Evolutionary conservation across 2,329 filamentous ascomycete genomes (phyloP).

Genomic region (Arthrinium phaeospermum): DNA sequence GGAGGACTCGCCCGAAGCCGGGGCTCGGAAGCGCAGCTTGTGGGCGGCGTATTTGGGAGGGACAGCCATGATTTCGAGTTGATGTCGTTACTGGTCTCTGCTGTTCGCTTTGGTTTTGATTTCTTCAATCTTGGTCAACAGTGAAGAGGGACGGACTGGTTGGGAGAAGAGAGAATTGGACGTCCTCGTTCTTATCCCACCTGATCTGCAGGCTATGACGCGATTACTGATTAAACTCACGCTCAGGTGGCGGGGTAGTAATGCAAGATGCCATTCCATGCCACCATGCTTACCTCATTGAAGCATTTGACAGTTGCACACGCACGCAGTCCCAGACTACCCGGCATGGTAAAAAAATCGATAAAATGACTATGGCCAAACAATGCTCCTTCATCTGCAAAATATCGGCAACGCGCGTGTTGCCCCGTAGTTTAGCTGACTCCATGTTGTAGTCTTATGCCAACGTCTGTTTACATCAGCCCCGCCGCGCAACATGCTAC

Average conservation of each 20-base stretch:
- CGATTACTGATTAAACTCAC: not conserved
- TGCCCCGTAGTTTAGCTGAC: not conserved
- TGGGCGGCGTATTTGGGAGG: slow-evolving; percentile 79
- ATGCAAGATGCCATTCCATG: not conserved
- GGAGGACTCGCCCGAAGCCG: slow-evolving; percentile 38
- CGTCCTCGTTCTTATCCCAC: not conserved
- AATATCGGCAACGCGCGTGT: not conserved
- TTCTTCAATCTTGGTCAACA: not conserved
- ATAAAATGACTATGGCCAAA: not conserved
- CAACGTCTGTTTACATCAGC: not conserved
- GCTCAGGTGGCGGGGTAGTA: slow-evolving; percentile 3
- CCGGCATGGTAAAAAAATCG: no score
- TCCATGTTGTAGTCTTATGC: not conserved
- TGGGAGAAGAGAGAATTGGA: not conserved
- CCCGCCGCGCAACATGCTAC: not conserved
- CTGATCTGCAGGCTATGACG: slow-evolving; percentile 2
- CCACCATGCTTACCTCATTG: not conserved
- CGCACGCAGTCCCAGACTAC: no score
- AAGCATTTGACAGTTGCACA: not conserved
- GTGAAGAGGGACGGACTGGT: no score
- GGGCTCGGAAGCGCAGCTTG: slow-evolving; percentile 59
- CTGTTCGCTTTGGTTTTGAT: not conserved
- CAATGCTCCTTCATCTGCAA: not conserved
- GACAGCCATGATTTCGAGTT: slow-evolving; percentile 65
- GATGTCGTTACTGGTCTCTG: not conserved